A percentile compares a stretch with the other conserved stretches of the same genome.
Conservation (phyloP, 345 rosid species). For the Punica granatum region DNA sequence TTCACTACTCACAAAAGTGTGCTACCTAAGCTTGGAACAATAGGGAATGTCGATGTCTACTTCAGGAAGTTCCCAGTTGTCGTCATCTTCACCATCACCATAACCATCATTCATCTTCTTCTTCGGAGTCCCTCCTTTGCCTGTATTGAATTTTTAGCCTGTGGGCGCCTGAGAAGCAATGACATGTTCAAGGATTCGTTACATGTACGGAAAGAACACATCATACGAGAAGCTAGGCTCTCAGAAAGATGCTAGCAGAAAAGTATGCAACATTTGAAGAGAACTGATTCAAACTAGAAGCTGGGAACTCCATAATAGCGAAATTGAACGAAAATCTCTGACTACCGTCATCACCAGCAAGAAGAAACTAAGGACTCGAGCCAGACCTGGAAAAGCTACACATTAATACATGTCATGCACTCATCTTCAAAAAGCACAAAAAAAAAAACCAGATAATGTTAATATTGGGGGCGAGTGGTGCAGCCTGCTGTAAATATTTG, state of each 20-base stretch:
- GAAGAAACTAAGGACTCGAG: background rate
- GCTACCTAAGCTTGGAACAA: conserved; percentile 3
- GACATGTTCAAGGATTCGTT: background rate
- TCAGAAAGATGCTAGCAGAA: too few relatives aligned
- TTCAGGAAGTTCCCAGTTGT: conserved; percentile 39
- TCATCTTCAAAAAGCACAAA: too few relatives aligned
- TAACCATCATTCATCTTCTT: conserved; percentile 13
- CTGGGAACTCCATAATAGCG: background rate
- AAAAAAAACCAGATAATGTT: background rate
- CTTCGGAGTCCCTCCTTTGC: background rate
- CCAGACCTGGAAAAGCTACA: background rate
- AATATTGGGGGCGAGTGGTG: background rate
- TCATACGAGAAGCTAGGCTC: too few relatives aligned
- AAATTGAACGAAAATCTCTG: background rate
- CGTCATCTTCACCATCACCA: conserved; percentile 22
- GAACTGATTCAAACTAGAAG: background rate
- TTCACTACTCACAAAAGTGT: too few relatives aligned
- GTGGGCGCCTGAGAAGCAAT: conserved; percentile 19
- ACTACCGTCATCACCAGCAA: background rate
- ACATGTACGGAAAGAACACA: background rate
- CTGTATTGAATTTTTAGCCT: conserved; percentile 6
- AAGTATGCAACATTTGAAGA: background rate
- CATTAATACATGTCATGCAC: background rate
- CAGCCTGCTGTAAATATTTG: background rate
- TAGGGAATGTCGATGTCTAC: conserved; percentile 34